Conservation (phyloP, 345 rosid species). For the Capsella bursapastoris region DNA sequence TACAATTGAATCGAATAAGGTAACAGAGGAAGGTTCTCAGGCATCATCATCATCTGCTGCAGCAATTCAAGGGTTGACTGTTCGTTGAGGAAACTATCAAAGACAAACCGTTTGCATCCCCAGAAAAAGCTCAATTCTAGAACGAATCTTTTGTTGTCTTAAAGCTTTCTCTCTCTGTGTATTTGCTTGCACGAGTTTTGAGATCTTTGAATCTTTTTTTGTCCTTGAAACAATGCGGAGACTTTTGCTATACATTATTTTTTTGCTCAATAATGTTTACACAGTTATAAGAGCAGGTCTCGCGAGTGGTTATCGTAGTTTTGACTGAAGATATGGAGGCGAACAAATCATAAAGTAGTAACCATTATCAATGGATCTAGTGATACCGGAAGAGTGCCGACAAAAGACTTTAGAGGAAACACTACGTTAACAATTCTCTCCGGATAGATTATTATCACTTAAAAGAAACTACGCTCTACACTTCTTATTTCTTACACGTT, state of each 20-base stretch:
- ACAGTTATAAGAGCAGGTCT: background rate
- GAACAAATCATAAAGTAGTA: background rate
- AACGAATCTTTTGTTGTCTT: conserved; percentile 19
- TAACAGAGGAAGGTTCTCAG: conserved; percentile 77
- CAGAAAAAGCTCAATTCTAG: conserved; percentile 21
- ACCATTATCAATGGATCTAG: background rate
- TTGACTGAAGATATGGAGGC: background rate
- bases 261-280: conserved; percentile 2
- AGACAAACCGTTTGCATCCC: conserved; percentile 9
- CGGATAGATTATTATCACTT: background rate
- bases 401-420: background rate
- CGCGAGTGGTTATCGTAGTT: background rate
- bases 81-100: conserved; percentile 47
- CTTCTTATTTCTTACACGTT: conserved; percentile 27
- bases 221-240: conserved; percentile 27
- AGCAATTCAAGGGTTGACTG: conserved; percentile 52
- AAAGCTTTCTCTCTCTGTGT: conserved; percentile 17
- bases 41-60: conserved; percentile 56
- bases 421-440: conserved; percentile 3
- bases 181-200: conserved; percentile 28
- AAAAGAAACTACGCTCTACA: conserved; percentile 15
- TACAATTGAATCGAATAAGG: conserved; percentile 89
- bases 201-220: conserved; percentile 34
- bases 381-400: background rate
- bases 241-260: conserved; percentile 24